Evolutionary conservation across 1,139 yeast species (phyloP).

Genomic region (Cylindricascospora bacillispora): DNA sequence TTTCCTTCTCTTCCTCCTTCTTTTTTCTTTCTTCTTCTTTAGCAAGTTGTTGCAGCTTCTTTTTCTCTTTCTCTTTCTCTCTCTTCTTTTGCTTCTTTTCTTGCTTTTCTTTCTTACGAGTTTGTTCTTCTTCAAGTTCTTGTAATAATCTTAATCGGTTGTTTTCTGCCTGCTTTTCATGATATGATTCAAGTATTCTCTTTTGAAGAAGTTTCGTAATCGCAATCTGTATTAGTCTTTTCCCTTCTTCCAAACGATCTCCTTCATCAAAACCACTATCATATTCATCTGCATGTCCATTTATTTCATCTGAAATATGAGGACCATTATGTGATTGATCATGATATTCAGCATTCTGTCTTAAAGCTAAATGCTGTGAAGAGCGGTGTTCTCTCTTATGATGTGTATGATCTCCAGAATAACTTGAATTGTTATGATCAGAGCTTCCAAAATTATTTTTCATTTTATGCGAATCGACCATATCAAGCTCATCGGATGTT

Average conservation of each 20-base stretch:
- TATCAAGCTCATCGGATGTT: no score
- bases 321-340: neutral
- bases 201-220: conserved; percentile 65
- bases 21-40: conserved; percentile 40
- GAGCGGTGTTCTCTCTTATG: conserved; percentile 4
- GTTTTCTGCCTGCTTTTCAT: conserved; percentile 69
- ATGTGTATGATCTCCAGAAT: conserved; percentile 10
- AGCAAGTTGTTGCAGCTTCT: conserved; percentile 56
- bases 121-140: conserved; percentile 75
- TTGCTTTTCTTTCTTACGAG: conserved; percentile 60
- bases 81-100: conserved; percentile 59
- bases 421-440: conserved; percentile 1
- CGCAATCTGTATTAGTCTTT: conserved; percentile 61
- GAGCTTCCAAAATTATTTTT: neutral
- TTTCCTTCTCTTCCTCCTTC: conserved; percentile 30
- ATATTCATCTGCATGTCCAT: conserved; percentile 19
- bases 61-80: conserved; percentile 75
- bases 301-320: neutral
- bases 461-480: neutral
- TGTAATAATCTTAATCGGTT: conserved; percentile 60
- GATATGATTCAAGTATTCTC: conserved; percentile 60
- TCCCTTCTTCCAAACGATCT: conserved; percentile 61
- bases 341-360: neutral
- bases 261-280: conserved; percentile 35
- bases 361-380: neutral